Evolutionary conservation across 805 yeast genomes (phyloP).

Genomic region (Yueomyces sinensis): DNA sequence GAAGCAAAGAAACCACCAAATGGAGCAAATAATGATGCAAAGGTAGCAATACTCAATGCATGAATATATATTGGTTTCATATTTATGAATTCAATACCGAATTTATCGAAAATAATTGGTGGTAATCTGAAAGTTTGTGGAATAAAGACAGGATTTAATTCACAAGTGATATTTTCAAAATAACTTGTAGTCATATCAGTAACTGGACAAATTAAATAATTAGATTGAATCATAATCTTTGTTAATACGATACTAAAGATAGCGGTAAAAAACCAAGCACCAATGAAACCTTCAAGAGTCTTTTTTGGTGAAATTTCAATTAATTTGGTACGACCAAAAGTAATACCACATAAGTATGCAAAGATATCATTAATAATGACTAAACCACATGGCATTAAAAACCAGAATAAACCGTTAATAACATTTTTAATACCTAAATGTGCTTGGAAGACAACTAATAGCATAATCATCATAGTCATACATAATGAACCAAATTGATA

Average conservation of each 20-base stretch:
- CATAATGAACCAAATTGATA: slow-evolving; percentile 92
- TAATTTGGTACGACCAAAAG: slow-evolving; percentile 86
- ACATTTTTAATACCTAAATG: slow-evolving; percentile 85
- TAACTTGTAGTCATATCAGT: slow-evolving; percentile 46
- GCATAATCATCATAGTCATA: slow-evolving; percentile 84
- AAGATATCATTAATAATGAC: slow-evolving; percentile 92
- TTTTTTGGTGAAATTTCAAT: slow-evolving; percentile 93
- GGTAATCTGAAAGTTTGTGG: slow-evolving; percentile 73
- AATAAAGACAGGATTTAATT: slow-evolving; percentile 77
- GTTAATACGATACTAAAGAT: slow-evolving; percentile 57
- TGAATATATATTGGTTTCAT: slow-evolving; percentile 87
- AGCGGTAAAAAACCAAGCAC: slow-evolving; percentile 94
- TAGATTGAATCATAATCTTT: slow-evolving; percentile 46
- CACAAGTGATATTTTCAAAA: slow-evolving; percentile 57
- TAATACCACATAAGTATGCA: slow-evolving; percentile 94
- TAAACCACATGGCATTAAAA: slow-evolving; percentile 77
- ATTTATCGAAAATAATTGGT: slow-evolving; percentile 39
- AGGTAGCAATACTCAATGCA: slow-evolving; percentile 72
- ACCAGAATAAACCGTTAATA: slow-evolving; percentile 87
- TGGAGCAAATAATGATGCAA: slow-evolving; percentile 95
- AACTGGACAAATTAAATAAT: slow-evolving; percentile 83
- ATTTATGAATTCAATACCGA: slow-evolving; percentile 36
- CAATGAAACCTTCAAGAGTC: slow-evolving; percentile 93
- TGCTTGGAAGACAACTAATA: slow-evolving; percentile 85
- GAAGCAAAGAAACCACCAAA: slow-evolving; percentile 98